Base-by-base conservation (phyloP, 768 basidiomycete species). In the Porphyrellus cyaneotinctus region DNA sequence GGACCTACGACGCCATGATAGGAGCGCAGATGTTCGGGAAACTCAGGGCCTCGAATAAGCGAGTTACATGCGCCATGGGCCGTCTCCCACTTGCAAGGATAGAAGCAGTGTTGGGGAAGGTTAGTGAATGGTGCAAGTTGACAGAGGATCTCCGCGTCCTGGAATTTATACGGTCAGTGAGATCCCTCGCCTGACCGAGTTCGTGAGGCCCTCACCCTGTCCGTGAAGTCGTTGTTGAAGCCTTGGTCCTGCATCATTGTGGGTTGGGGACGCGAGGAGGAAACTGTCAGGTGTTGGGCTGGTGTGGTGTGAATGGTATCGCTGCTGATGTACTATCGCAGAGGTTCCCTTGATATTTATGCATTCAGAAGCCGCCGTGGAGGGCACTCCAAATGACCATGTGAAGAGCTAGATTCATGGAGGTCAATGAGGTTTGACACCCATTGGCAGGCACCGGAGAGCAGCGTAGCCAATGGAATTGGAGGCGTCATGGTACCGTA, bases 11-110 rank as follows among this genome's bases (percentile, higher is more conserved):
- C 15, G 13, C 58, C 57, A 13, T 69, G 67, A 15, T 0, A 6
- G 22, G 30, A 5, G 12, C 69, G 60, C 13, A 69, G 32, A 45
- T 69, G 67, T 0, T 55, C 58, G 17, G 67, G 10, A 24, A 69
- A 57, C 1, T 49, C 50, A 2, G 41, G 20, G 6, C 47, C 47
- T 28, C 9, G 52, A 24, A 65, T 18, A 6, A n/a, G 14, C 9
- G 2, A 0, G n/a, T 31, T 17, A 24, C 69, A 69, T 11, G 35
- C 0, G 8, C 0, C 11, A 0, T 43, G 18, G 26, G 12, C 17
- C 5, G 26, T 45, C 11, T 17, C 4, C 67, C 67, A 68, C 15
- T 39, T 26, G 4, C 66, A 68, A 14, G 6, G 12, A 18, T 66
- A 47, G 31, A n/a, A 51, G 4, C 38, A 42, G 18, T 54, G 10